Evolutionary conservation across 2,329 filamentous ascomycete species (phyloP), one percentile per base, ranked within the genome.

Genomic region (Apiospora pterosperma): DNA sequence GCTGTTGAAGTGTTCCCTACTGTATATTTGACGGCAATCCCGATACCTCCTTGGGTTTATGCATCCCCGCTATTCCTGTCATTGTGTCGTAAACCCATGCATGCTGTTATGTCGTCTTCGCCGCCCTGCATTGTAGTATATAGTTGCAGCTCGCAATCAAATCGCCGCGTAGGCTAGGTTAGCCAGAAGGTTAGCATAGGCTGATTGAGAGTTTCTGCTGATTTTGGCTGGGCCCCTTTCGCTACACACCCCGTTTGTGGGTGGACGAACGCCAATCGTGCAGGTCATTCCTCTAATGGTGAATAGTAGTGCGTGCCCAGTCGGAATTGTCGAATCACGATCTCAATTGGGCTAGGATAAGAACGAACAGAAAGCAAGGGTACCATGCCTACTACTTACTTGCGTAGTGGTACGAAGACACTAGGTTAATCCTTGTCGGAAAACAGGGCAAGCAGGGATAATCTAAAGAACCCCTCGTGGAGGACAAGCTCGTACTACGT

Each of bases 261-360:
- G 48, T 55, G 48, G 48, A 55, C 48, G 48, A 55, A 55, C n/a
- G 48, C 48, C 48, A 25, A 55, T 41, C 34, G 48, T 55, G 48
- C 48, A 55, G 48, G 34, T 55, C 48, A n/a, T 55, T 55, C 28
- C 48, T 55, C 48, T 28, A 55, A 55, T 55, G 21, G 48, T 52
- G 28, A 55, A 34, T 3, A 55, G 8, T 55, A 34, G 48, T 55
- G 48, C 28, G 28, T 55, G 48, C 14, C 25, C 12, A 28, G 48
- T 12, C 28, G 28, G 48, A 4, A 55, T 55, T 55, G 48, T 55
- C 48, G 48, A 55, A 55, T 55, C 48, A 55, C 48, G 48, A 55
- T 55, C 48, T 34, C 14, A 31, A n/a, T n/a, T 34, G 48, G 48
- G 48, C 48, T 19, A 55, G 48, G 48, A 55, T 55, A 55, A 28